A percentile compares a stretch with the other conserved stretches of the same genome.
These are phyloP conservation scores for Beauveria sp. DNA, from an alignment of 2,329 filamentous ascomycete genomes.

Conservation along the genomic window DNA sequence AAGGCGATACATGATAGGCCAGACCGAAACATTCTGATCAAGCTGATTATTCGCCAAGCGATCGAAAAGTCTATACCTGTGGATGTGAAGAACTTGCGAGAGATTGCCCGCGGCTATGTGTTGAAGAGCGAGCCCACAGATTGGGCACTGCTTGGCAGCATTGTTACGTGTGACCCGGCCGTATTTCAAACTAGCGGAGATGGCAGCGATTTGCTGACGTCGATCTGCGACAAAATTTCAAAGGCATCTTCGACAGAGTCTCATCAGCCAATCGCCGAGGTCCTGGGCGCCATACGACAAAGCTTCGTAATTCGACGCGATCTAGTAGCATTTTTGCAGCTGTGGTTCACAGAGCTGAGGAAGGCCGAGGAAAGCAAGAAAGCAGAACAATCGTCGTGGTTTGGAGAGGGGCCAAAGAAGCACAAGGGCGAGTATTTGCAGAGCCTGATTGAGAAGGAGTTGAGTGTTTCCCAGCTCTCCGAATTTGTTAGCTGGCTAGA, in stretches of 20 bases:
- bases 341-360: conserved; percentile 38
- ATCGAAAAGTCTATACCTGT: conserved; percentile 26
- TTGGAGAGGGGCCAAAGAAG: conserved; percentile 18
- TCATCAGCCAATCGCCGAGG: conserved; percentile 22
- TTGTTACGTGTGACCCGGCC: conserved; percentile 40
- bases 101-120: conserved; percentile 36
- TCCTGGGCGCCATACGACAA: conserved; percentile 35
- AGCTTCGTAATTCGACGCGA: conserved; percentile 38
- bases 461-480: conserved; percentile 37
- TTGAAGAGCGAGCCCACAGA: conserved; percentile 27
- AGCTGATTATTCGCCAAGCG: conserved; percentile 24
- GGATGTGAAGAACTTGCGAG: conserved; percentile 32
- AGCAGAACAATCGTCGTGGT: conserved; percentile 26
- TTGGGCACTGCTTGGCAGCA: conserved; percentile 34
- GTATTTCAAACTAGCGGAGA: conserved; percentile 35
- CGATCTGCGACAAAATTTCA: conserved; percentile 30
- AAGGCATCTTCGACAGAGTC: conserved; percentile 6
- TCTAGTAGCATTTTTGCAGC: conserved; percentile 36
- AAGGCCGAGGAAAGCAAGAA: conserved; percentile 24
- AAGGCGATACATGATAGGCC: conserved; percentile 17
- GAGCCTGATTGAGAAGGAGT: conserved; percentile 32
- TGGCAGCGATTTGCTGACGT: conserved; percentile 30
- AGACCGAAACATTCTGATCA: conserved; percentile 22
- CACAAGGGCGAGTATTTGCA: conserved; percentile 16
- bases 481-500: conserved; percentile 37